phyloP scores from a whole-genome alignment of 139 green algal genomes.

The Chlorella vulgaris region DNA sequence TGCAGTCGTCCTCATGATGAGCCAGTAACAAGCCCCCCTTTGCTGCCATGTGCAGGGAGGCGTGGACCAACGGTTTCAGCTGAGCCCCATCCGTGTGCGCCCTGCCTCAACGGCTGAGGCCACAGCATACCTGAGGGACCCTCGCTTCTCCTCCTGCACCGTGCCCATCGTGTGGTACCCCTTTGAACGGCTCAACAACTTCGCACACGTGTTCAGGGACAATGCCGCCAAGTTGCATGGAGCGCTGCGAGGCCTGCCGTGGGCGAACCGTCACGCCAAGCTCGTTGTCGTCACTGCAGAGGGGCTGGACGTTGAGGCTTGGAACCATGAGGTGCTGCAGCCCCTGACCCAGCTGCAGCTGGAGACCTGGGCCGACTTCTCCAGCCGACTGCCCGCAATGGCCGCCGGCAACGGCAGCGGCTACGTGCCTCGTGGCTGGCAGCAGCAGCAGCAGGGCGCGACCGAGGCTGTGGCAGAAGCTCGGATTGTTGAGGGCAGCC shows the following conservation, averaged over 20 bases:
- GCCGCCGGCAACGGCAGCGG: background rate
- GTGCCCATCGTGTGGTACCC: background rate
- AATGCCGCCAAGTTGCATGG: slow-evolving; percentile 2
- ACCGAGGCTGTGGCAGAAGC: too few species aligned
- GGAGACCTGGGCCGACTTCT: slow-evolving; percentile 18
- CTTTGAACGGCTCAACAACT: background rate
- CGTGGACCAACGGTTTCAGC: background rate
- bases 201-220: slow-evolving; percentile 2
- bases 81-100: background rate
- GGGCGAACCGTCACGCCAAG: background rate
- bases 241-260: background rate
- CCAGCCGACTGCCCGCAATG: background rate
- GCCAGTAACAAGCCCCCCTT: too few species aligned
- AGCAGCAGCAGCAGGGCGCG: too few species aligned
- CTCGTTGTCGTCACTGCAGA: background rate
- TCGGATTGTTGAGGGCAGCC: background rate
- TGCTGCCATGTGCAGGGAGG: background rate
- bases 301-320: background rate
- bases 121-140: background rate
- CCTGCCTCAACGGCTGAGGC: background rate
- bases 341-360: background rate
- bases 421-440: background rate
- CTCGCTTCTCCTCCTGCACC: background rate
- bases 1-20: too few species aligned
- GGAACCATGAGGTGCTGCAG: slow-evolving; percentile 3